Conservation (phyloP, 208 protist genomes). For the Leishmania amazonensis region DNA sequence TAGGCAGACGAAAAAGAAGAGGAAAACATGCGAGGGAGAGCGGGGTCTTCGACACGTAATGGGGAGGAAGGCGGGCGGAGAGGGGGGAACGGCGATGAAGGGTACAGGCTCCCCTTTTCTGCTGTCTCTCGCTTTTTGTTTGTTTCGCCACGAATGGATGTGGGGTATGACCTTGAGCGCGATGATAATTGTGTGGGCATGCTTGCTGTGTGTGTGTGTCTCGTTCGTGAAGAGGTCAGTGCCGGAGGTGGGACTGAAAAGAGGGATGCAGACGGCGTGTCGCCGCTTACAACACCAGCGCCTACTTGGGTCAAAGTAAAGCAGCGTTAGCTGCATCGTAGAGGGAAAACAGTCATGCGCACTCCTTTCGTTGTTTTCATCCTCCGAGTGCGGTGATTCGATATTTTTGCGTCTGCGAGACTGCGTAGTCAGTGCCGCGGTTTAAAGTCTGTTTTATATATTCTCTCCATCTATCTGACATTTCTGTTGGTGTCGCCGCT, state of each 20-base stretch:
- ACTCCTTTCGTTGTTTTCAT: neutral
- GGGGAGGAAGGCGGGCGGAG: no score
- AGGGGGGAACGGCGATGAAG: no score
- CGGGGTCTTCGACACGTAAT: no score
- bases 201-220: neutral
- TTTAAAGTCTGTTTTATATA: neutral
- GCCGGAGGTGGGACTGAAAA: no score
- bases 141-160: no score
- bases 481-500: neutral
- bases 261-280: neutral
- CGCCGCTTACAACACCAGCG: neutral
- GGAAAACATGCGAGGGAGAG: no score
- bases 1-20: no score
- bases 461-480: neutral
- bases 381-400: neutral
- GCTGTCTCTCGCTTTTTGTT: no score
- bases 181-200: no score
- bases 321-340: neutral
- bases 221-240: neutral
- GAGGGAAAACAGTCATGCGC: neutral
- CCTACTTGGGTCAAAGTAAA: neutral
- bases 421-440: neutral
- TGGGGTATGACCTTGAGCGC: no score
- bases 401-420: neutral
- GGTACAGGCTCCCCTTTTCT: no score